These are phyloP conservation scores for Penicillium longicatenatum DNA, from an alignment of 495 filamentous ascomycete genomes.

Conservation along the genomic window DNA sequence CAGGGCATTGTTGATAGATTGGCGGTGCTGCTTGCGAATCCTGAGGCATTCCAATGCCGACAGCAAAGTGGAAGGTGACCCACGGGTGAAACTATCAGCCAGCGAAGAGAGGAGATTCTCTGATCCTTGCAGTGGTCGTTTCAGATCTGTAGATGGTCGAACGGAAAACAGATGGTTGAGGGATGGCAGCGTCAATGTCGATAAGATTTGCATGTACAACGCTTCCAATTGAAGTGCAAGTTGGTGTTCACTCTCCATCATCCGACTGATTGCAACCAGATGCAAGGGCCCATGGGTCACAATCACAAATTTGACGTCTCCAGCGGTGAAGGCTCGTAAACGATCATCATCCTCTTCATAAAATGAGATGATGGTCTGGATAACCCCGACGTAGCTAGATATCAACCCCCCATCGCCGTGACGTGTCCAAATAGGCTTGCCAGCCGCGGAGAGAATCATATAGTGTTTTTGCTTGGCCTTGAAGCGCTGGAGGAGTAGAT, in stretches of 20 bases:
- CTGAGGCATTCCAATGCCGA: conserved; percentile 89
- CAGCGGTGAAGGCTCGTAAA: conserved; percentile 80
- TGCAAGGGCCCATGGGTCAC: conserved; percentile 82
- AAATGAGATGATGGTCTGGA: conserved; percentile 97
- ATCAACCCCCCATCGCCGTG: conserved; percentile 89
- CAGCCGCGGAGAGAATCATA: conserved; percentile 90
- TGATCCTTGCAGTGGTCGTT: conserved; percentile 90
- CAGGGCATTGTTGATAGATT: conserved; percentile 82
- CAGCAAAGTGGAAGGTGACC: conserved; percentile 84
- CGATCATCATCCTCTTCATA: conserved; percentile 78
- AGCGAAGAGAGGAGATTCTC: conserved; percentile 89
- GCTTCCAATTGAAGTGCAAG: conserved; percentile 87
- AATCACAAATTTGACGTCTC: conserved; percentile 80
- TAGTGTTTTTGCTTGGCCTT: conserved; percentile 94
- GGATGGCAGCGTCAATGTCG: conserved; percentile 89
- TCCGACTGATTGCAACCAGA: conserved; percentile 86
- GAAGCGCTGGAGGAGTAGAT: conserved; percentile 70
- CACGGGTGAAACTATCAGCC: conserved; percentile 90
- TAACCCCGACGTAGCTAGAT: conserved; percentile 91
- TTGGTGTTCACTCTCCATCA: conserved; percentile 88
- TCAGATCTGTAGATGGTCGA: conserved; percentile 87
- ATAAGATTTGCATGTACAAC: conserved; percentile 96
- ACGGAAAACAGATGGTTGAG: conserved; percentile 86
- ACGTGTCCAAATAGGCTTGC: conserved; percentile 96
- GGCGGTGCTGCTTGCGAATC: conserved; percentile 82